Percentiles rank a stretch among this genome's conserved stretches.
Evolutionary conservation across 441 rosid genomes (phyloP).

Genomic region (Corymbia calophylla): DNA sequence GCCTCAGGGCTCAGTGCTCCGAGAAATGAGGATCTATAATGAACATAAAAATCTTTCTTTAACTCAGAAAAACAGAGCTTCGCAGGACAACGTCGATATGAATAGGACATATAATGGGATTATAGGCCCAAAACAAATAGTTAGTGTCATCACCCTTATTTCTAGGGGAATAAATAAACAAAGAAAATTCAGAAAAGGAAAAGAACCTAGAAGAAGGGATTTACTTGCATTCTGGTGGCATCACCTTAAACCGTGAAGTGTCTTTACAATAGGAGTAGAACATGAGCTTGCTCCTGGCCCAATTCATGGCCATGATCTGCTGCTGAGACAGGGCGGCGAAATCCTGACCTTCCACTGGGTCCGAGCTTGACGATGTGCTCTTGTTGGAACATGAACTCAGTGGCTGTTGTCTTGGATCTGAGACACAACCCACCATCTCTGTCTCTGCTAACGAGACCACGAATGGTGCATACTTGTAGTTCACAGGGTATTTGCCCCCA

Average conservation of each 20-base stretch:
- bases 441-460: slow-evolving; percentile 51
- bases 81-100: neutral
- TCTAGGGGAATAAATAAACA: neutral
- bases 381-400: slow-evolving; percentile 35
- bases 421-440: slow-evolving; percentile 47
- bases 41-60: neutral
- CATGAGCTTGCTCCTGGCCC: slow-evolving; percentile 90
- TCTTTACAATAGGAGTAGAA: slow-evolving; percentile 86
- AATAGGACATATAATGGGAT: neutral
- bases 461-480: slow-evolving; percentile 72
- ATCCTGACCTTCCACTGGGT: slow-evolving; percentile 65
- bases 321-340: slow-evolving; percentile 50
- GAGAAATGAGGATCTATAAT: neutral
- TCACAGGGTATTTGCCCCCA: slow-evolving; percentile 89
- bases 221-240: slow-evolving; percentile 71
- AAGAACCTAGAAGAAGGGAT: neutral
- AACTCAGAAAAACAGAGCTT: neutral
- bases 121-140: neutral
- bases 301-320: slow-evolving; percentile 60
- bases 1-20: neutral
- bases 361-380: slow-evolving; percentile 43
- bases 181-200: neutral
- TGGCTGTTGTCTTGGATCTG: slow-evolving; percentile 13
- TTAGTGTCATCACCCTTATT: neutral
- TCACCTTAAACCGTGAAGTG: slow-evolving; percentile 49